Conservation (phyloP, 2,329 filamentous ascomycete genomes). For the Domatiomyces catenatus region DNA sequence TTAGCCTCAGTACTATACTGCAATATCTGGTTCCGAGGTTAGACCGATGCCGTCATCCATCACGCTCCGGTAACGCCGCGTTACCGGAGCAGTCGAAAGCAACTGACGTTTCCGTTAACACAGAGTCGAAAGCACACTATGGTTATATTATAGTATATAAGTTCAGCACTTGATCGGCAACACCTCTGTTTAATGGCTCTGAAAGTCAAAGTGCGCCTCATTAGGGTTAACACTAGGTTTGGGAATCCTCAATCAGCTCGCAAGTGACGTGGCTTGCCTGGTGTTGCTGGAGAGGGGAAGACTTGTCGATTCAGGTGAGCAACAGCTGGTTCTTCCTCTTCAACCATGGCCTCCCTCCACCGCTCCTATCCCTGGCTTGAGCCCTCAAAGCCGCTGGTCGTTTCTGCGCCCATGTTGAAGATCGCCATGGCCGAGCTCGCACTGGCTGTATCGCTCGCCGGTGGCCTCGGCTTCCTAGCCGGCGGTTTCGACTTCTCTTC, state of each 20-base stretch:
- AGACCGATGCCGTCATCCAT: no score
- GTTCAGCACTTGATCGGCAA: neutral
- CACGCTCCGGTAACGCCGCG: no score
- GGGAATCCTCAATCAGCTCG: neutral
- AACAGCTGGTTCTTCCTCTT: neutral
- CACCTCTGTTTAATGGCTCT: neutral
- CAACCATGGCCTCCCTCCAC: neutral
- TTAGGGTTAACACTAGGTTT: neutral
- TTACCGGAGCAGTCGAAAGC: no score
- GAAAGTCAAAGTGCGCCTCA: neutral
- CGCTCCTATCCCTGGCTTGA: constrained; percentile 43
- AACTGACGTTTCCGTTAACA: no score
- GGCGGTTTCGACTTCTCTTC: constrained; percentile 36
- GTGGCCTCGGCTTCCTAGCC: constrained; percentile 40
- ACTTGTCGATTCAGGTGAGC: neutral
- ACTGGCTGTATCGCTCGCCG: constrained; percentile 42
- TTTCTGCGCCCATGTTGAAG: constrained; percentile 53
- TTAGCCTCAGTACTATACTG: no score
- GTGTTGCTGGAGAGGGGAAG: neutral
- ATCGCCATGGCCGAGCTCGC: constrained; percentile 43
- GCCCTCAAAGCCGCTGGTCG: constrained; percentile 37
- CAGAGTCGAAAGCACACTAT: neutral
- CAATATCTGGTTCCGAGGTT: no score
- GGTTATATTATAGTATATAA: neutral
- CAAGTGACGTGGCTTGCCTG: neutral